Percentiles rank a stretch among this genome's conserved stretches.
Conservation (phyloP, 2,329 filamentous ascomycete genomes). For the Diplodia seriata region DNA sequence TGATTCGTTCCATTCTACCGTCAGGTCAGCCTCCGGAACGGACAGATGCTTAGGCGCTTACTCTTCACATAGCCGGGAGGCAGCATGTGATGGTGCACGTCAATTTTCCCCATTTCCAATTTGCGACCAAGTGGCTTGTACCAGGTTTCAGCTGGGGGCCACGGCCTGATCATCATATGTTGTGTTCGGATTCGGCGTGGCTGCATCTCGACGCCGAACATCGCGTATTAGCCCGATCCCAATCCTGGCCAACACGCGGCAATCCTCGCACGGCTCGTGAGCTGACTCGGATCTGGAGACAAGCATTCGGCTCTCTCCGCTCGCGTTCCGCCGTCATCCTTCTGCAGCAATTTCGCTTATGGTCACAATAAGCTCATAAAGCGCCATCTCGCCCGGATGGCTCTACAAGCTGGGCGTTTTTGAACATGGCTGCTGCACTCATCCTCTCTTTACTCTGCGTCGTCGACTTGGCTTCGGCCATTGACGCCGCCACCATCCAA, state of each 20-base stretch:
- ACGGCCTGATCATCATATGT: not conserved
- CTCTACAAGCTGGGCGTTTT: not conserved
- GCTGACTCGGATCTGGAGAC: no score
- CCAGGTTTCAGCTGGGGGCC: not conserved
- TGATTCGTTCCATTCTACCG: not conserved
- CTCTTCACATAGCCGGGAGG: not conserved
- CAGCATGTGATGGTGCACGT: not conserved
- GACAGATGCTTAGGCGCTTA: not conserved
- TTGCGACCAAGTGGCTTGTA: not conserved
- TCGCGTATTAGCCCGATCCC: no score
- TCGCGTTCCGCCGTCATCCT: not conserved
- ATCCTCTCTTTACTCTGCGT: not conserved
- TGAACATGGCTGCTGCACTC: not conserved
- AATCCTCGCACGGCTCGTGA: no score
- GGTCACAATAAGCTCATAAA: not conserved
- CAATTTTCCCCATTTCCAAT: not conserved
- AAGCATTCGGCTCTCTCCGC: no score
- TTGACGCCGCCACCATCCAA: not conserved
- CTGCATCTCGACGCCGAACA: not conserved
- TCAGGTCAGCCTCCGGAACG: not conserved
- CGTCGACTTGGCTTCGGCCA: not conserved
- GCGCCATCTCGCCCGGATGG: not conserved
- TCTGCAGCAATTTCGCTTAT: not conserved
- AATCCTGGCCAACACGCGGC: no score
- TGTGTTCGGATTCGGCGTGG: not conserved